These are phyloP conservation scores for Botrytis pseudocinerea DNA, from an alignment of 2,329 filamentous ascomycete species.

Conservation along the genomic window DNA sequence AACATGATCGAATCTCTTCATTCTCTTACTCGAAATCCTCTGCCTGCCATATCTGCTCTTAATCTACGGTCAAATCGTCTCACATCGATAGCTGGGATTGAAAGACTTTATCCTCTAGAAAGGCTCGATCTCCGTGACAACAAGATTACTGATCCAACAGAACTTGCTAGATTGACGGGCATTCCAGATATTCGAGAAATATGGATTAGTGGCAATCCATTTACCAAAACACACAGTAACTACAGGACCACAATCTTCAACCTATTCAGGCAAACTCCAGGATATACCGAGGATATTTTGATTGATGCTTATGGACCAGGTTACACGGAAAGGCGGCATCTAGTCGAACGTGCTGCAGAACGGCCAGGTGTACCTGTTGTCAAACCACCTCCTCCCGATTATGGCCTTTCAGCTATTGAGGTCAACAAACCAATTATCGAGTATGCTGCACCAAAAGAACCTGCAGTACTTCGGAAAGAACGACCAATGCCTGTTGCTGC, in stretches of 20 bases:
- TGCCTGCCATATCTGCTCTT: conserved; percentile 90
- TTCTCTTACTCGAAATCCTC: conserved; percentile 78
- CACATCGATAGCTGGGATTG: conserved; percentile 82
- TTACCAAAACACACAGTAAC: conserved; percentile 80
- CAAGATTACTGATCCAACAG: conserved; percentile 82
- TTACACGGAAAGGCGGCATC: conserved; percentile 80
- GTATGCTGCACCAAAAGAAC: conserved; percentile 52
- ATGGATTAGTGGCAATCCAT: conserved; percentile 90
- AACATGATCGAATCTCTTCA: conserved; percentile 97
- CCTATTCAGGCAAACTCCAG: conserved; percentile 84
- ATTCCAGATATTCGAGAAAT: conserved; percentile 91
- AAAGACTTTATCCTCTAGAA: conserved; percentile 85
- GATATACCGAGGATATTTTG: conserved; percentile 85
- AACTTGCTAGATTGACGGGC: conserved; percentile 83
- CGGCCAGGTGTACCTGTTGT: conserved; percentile 76
- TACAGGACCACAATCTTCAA: conserved; percentile 95
- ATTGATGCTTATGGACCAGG: conserved; percentile 83
- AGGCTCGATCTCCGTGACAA: conserved; percentile 91
- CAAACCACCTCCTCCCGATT: conserved; percentile 64
- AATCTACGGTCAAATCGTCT: conserved; percentile 90
- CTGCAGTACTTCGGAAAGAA: conserved; percentile 60
- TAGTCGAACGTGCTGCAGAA: conserved; percentile 79
- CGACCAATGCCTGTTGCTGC: conserved; percentile 51
- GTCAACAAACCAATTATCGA: conserved; percentile 67
- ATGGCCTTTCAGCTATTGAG: conserved; percentile 57